phyloP scores from a whole-genome alignment of 2,329 filamentous ascomycete species.

The Ophiostoma montium region DNA sequence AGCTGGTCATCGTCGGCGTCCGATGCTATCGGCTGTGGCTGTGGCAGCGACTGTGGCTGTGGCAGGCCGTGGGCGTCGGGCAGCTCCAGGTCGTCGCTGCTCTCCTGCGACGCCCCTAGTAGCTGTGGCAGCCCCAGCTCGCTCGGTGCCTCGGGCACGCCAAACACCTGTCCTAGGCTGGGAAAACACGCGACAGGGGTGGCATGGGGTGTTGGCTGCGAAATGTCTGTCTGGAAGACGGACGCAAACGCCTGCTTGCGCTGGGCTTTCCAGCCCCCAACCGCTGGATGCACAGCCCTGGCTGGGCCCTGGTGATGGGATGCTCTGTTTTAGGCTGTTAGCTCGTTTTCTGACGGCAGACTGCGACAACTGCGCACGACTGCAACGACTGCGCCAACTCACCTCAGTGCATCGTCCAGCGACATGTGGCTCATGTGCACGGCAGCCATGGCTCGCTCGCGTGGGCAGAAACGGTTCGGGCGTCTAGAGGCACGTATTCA shows the following conservation, averaged over 20 bases:
- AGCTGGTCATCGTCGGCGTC: conserved; percentile 32
- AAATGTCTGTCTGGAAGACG: conserved; percentile 38
- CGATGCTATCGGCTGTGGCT: background rate
- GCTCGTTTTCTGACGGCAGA: background rate
- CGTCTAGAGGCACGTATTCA: no score
- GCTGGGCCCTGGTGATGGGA: background rate
- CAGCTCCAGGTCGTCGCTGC: conserved; percentile 11
- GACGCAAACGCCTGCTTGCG: conserved; percentile 38
- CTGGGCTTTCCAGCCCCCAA: conserved; percentile 27
- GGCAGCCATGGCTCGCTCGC: conserved; percentile 4
- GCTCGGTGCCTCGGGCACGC: conserved; percentile 19
- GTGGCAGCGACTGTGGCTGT: background rate
- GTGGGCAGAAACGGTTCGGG: no score
- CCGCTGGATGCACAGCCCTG: background rate
- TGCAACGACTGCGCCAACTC: no score
- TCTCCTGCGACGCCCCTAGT: conserved; percentile 5
- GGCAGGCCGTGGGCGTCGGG: conserved; percentile 5
- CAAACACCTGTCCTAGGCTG: conserved; percentile 32
- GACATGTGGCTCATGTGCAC: conserved; percentile 5
- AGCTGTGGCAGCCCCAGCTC: background rate
- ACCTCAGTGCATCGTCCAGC: conserved; percentile 11
- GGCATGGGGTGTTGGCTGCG: conserved; percentile 32
- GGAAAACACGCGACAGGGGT: conserved; percentile 25
- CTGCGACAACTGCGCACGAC: no score
- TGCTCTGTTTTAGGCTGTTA: background rate